Evolutionary conservation across 2,329 filamentous ascomycete species (phyloP), one percentile per base, ranked within the genome.

Genomic region (Fusarium sp.): DNA sequence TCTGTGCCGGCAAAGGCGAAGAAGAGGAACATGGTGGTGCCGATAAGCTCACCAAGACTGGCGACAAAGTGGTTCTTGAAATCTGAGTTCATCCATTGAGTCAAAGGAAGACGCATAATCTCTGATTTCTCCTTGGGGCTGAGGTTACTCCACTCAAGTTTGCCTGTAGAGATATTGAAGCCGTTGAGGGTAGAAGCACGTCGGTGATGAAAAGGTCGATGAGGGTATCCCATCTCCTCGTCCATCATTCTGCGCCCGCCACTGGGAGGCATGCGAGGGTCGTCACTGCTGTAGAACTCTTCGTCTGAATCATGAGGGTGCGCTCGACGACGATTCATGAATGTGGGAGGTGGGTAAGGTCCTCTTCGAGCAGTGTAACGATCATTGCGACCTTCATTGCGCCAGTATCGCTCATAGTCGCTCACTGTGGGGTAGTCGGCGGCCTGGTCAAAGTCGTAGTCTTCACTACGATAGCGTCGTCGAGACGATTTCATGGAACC

Each of bases 21-120:
- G 74, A 85, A 83, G 51, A 85, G 79, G 66, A 85, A 85, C 75
- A 84, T 80, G 20, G 82, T 82, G 6, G 83, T 85, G 39, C 83
- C 83, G 26, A 84, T 79, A 16, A 85, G 79, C 74, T 85, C 83
- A 45, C 82, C 81, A 12, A 81, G 53, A 41, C 76, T 75, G 55
- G 83, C 79, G 38, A 84, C 75, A 62, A 83, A 80, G 78, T 83
- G 80, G 75, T 86, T 84, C 79, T 86, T 86, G 66, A 85, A 71
- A 54, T 81, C 74, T 13, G 83, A 84, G 74, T 85, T 82, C 84
- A 86, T 86, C 85, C 84, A 86, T 36, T 83, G 79, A 7, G 81
- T 83, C 78, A 83, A 80, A 5, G 84, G 85, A 28, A 86, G 77
- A 39, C 84, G 81, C 78, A 86, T 79, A 15, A 85, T 83, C 63